Evolutionary conservation across 192 early-diverging fungal species (phyloP).

Genomic region (Podila epicladia): DNA sequence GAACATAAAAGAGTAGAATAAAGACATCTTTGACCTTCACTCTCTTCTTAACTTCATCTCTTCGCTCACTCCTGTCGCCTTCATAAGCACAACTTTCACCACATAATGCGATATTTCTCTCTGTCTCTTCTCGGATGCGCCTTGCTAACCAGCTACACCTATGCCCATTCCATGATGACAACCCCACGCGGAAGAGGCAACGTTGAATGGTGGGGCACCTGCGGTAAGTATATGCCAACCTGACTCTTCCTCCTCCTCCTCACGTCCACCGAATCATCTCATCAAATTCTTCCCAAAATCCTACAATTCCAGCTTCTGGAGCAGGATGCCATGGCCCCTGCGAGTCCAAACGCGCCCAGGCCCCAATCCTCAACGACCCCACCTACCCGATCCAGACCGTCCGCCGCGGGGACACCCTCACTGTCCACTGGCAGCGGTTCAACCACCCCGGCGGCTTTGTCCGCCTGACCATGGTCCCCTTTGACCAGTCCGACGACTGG

Average conservation of each 20-base stretch:
- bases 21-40: neutral
- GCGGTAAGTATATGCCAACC: slow-evolving; percentile 11
- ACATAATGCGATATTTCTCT: neutral
- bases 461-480: slow-evolving; percentile 66
- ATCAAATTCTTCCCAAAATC: no score
- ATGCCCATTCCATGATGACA: slow-evolving; percentile 51
- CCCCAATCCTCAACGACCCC: slow-evolving; percentile 62
- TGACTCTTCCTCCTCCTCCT: neutral
- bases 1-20: neutral
- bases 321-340: slow-evolving; percentile 71
- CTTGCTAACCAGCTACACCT: slow-evolving; percentile 7
- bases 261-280: neutral
- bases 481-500: slow-evolving; percentile 68
- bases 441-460: slow-evolving; percentile 75
- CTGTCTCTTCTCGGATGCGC: slow-evolving; percentile 11
- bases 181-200: slow-evolving; percentile 34
- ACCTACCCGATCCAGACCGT: slow-evolving; percentile 61
- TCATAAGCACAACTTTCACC: neutral
- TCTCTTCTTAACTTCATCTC: neutral
- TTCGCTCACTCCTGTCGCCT: neutral
- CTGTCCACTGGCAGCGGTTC: slow-evolving; percentile 62
- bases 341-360: slow-evolving; percentile 55
- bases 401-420: slow-evolving; percentile 62
- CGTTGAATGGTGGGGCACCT: slow-evolving; percentile 43
- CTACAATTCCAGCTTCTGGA: slow-evolving; percentile 46